phyloP scores from a whole-genome alignment of 768 basidiomycete species.

The Naganishia friedmannii region DNA sequence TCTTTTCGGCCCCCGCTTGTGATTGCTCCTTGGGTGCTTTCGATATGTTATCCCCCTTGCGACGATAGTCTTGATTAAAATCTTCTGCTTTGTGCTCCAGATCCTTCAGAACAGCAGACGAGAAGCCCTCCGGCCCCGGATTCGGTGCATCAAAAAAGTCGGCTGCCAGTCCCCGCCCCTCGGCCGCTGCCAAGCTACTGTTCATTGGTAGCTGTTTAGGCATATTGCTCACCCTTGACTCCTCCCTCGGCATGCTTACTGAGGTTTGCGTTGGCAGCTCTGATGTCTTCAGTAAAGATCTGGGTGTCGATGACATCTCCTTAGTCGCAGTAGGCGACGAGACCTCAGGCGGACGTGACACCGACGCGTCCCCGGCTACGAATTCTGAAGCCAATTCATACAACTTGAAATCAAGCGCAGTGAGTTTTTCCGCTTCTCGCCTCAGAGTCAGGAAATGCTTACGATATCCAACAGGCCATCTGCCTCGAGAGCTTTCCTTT shows the following conservation, averaged over 20 bases:
- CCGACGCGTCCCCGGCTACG: neutral
- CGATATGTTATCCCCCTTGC: neutral
- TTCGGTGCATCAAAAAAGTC: constrained; percentile 5
- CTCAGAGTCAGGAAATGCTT: neutral
- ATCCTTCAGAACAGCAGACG: neutral
- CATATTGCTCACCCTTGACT: neutral
- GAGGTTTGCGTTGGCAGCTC: neutral
- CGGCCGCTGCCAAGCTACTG: neutral
- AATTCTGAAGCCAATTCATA: constrained; percentile 10
- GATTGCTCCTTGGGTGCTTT: neutral
- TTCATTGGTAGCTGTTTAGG: neutral
- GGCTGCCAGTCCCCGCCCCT: constrained; percentile 2
- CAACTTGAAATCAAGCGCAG: neutral
- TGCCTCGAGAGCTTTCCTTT: constrained; percentile 19
- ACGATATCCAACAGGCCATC: constrained; percentile 29
- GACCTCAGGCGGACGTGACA: neutral
- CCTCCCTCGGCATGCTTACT: neutral
- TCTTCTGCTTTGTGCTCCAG: neutral
- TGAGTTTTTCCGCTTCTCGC: neutral
- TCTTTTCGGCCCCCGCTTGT: neutral
- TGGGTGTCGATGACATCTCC: neutral
- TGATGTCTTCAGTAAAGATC: neutral
- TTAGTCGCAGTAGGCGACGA: neutral
- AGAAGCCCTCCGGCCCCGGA: neutral
- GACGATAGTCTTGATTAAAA: neutral